These are phyloP conservation scores for Calycina herbarum DNA, from an alignment of 2,329 filamentous ascomycete species.

Conservation along the genomic window DNA sequence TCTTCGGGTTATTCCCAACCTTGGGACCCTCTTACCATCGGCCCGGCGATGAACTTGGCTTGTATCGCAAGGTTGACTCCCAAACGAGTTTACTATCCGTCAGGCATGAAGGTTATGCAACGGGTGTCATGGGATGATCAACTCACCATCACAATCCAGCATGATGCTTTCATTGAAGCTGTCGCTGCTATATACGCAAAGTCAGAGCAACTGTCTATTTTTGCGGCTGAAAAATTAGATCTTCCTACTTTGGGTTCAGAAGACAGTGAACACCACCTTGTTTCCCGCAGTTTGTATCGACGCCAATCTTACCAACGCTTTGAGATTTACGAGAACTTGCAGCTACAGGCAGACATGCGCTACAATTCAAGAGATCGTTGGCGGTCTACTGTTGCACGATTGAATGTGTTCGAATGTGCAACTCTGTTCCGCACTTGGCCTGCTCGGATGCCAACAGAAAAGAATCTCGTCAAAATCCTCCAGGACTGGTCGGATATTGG, in stretches of 20 bases:
- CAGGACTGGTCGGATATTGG: conserved; percentile 40
- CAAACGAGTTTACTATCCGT: conserved; percentile 45
- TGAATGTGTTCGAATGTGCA: conserved; percentile 31
- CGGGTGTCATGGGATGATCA: conserved; percentile 42
- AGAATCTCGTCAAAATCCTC: conserved; percentile 33
- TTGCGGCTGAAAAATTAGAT: conserved; percentile 15
- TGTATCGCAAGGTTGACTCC: conserved; percentile 35
- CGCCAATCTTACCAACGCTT: not conserved
- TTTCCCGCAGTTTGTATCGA: conserved; percentile 13
- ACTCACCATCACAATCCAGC: conserved; percentile 43
- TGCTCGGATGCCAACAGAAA: conserved; percentile 27
- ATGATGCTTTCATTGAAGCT: conserved; percentile 35
- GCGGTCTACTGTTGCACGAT: conserved; percentile 7
- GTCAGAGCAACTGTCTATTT: conserved; percentile 24
- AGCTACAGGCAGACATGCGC: not conserved
- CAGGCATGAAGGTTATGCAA: conserved; percentile 44
- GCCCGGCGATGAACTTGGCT: conserved; percentile 8
- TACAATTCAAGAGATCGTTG: conserved; percentile 24
- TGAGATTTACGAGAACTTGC: not conserved
- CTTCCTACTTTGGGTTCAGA: conserved; percentile 2
- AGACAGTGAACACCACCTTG: conserved; percentile 18
- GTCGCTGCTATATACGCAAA: conserved; percentile 22
- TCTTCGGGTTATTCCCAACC: not conserved
- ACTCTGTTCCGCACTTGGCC: conserved; percentile 32
- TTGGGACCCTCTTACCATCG: conserved; percentile 15